phyloP scores from a whole-genome alignment of 352 stramenopile species.

The Globisporangium nodosum region DNA sequence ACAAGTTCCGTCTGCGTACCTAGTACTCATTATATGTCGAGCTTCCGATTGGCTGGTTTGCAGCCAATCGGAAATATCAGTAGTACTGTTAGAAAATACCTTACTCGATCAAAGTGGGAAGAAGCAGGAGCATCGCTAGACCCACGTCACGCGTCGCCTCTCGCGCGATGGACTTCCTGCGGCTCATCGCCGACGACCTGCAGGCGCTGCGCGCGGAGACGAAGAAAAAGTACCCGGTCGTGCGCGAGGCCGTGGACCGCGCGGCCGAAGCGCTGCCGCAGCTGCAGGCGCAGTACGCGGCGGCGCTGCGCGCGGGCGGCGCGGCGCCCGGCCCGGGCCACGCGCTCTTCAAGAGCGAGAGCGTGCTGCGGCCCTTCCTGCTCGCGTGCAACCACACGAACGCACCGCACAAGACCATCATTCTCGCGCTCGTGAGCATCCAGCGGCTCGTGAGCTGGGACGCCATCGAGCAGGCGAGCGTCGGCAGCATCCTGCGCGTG shows the following conservation, averaged over 20 bases:
- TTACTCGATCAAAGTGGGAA: too few relatives aligned
- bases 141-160: too few relatives aligned
- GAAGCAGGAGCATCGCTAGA: too few relatives aligned
- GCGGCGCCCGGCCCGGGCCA: slow-evolving; percentile 86
- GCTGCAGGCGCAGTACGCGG: slow-evolving; percentile 94
- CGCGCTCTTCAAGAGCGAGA: slow-evolving; percentile 91
- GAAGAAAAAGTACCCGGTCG: slow-evolving; percentile 89
- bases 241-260: slow-evolving; percentile 95
- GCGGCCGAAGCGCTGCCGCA: slow-evolving; percentile 91
- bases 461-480: slow-evolving; percentile 92
- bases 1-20: too few relatives aligned
- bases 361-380: slow-evolving; percentile 95
- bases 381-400: slow-evolving; percentile 97
- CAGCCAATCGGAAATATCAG: too few relatives aligned
- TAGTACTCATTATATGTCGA: too few relatives aligned
- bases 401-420: slow-evolving; percentile 90
- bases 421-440: slow-evolving; percentile 93
- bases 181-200: slow-evolving; percentile 86
- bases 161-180: slow-evolving; percentile 87
- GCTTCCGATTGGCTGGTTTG: too few relatives aligned
- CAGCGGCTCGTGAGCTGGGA: slow-evolving; percentile 93
- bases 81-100: too few relatives aligned
- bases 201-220: slow-evolving; percentile 77
- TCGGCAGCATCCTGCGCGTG: slow-evolving; percentile 93
- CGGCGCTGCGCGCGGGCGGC: slow-evolving; percentile 61